Evolutionary conservation across 2,329 filamentous ascomycete species (phyloP).

Genomic region (Neurospora crassa): DNA sequence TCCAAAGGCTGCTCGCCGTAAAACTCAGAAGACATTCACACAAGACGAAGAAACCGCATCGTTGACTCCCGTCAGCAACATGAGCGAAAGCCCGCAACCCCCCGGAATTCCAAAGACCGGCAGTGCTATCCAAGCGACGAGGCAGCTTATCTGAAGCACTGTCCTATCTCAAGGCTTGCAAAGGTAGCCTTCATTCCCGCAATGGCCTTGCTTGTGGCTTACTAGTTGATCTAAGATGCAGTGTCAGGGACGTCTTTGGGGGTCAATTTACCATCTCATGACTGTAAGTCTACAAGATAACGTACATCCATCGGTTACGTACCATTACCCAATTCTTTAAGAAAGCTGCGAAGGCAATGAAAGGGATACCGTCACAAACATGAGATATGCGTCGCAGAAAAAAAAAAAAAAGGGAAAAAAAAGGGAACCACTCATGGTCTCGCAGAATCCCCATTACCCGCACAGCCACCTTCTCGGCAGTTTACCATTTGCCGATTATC

Average conservation of each 20-base stretch:
- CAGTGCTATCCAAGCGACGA: constrained; percentile 40
- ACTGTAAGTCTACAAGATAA: constrained; percentile 34
- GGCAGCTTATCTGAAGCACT: constrained; percentile 55
- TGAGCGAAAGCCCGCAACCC: background rate
- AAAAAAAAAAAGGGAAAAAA: accelerated
- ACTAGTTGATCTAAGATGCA: constrained; percentile 46
- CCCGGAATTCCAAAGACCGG: background rate
- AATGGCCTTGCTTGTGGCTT: constrained; percentile 43
- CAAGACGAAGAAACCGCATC: background rate
- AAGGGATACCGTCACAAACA: constrained; percentile 30
- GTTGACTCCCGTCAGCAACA: background rate
- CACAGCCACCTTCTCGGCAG: background rate
- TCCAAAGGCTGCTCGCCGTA: background rate
- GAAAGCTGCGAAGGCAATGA: constrained; percentile 41
- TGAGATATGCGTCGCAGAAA: too few species aligned
- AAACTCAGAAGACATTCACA: background rate
- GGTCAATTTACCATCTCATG: constrained; percentile 54
- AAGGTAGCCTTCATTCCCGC: constrained; percentile 46
- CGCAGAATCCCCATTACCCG: background rate
- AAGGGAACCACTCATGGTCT: background rate
- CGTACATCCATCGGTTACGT: background rate
- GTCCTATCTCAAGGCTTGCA: constrained; percentile 50
- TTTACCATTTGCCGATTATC: too few species aligned
- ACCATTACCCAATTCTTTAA: background rate
- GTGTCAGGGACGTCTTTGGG: constrained; percentile 47